These are phyloP conservation scores for Fragosphaeria purpurea DNA, from an alignment of 2,329 filamentous ascomycete species.

Conservation along the genomic window DNA sequence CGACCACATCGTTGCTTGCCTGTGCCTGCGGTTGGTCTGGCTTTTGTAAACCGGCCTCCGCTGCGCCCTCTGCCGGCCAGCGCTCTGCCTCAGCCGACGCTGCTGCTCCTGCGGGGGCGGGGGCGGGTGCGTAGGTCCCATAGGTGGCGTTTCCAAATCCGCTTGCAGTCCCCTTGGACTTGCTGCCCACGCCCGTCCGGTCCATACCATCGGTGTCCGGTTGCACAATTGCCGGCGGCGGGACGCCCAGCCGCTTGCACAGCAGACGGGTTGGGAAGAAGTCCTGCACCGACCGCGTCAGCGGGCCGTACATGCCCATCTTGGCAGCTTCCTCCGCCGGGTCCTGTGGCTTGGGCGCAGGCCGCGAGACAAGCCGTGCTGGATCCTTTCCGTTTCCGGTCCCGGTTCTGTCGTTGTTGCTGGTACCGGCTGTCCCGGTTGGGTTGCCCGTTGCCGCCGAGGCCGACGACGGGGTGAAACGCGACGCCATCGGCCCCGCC, in stretches of 20 bases:
- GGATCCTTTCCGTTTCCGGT: slow-evolving; percentile 9
- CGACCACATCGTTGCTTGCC: slow-evolving; percentile 16
- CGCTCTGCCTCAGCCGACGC: too few relatives aligned
- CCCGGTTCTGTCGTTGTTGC: slow-evolving; percentile 2
- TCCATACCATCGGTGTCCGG: slow-evolving; percentile 33
- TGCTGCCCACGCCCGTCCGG: not conserved
- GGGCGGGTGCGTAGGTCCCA: not conserved
- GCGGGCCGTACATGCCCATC: slow-evolving; percentile 82
- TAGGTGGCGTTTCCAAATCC: not conserved
- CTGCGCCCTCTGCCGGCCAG: too few relatives aligned
- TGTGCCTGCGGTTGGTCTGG: not conserved
- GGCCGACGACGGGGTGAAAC: slow-evolving; percentile 68
- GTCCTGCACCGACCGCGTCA: slow-evolving; percentile 63
- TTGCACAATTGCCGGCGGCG: slow-evolving; percentile 58
- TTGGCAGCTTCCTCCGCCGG: slow-evolving; percentile 78
- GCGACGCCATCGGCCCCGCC: slow-evolving; percentile 82
- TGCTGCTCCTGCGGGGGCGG: not conserved
- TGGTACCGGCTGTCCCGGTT: not conserved
- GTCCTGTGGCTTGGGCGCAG: slow-evolving; percentile 51
- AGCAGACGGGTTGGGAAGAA: slow-evolving; percentile 76
- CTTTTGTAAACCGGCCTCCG: not conserved
- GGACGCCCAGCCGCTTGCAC: slow-evolving; percentile 94
- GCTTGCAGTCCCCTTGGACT: not conserved
- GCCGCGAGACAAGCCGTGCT: slow-evolving; percentile 33
- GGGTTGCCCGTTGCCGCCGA: slow-evolving; percentile 19